Base-by-base conservation (phyloP, 805 yeast genomes). In the Saturnispora zaruensis region DNA sequence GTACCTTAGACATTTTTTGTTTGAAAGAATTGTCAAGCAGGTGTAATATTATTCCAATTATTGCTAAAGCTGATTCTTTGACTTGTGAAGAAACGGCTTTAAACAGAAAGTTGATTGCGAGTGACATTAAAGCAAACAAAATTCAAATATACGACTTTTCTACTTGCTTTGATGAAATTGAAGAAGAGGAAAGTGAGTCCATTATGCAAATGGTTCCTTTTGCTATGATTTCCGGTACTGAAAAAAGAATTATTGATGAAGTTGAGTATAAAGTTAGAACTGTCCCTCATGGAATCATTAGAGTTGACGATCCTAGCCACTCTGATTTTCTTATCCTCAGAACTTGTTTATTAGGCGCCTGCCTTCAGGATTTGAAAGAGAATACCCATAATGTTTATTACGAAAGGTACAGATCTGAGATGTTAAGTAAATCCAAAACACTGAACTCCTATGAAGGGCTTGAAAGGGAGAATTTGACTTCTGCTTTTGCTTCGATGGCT, bases 141-240 rank as follows among this genome's bases (percentile, higher is more conserved):
- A 65, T 66, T 41, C 46, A 50, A 9, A 53, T 63, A 33, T 66
- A 63, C 49, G 67, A 64, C 41, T 65, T 66, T 48, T 54, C 65
- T 11, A 49, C 56, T n/a, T 60, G 61, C 24, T 59, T 63, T 49
- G 64, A 62, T 16, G 68, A 64, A 50, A 33, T 62, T n/a, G 60
- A 54, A 8, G 61, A 56, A 16, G 62, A 54, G 18, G 59, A 46
- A 6, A 44, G 48, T 11, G 51, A 51, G 26, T 57, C 53, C 2
- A 56, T 63, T n/a, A 61, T 61, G 53, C 54, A 56, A 14, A 44
- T 65, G 32, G 58, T 87, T 55, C 99, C 99, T 44, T 90, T 87
- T 71, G 96, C 98, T 11, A 84, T 93, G 53, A 82, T 89, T 41
- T 96, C 96, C 18, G 87, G 96, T 11, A 84, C 88, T 7, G 81